Evolutionary conservation across 1,284 basidiomycete species (phyloP), one percentile per base, ranked within the genome.

Genomic region (Trichosporon asahii): DNA sequence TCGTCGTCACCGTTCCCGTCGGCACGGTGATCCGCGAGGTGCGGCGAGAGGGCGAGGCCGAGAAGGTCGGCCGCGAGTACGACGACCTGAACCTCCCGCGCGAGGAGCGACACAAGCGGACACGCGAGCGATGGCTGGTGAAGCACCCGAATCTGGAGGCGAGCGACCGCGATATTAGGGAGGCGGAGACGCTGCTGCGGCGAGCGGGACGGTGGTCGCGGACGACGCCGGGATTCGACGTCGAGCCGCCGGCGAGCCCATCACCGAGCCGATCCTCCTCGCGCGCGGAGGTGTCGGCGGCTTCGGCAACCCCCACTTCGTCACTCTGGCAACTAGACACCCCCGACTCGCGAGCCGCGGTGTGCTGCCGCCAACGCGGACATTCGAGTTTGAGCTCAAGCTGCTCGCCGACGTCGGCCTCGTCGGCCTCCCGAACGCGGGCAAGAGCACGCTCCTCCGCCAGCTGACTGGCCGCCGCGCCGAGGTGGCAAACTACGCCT

Each of bases 351-450:
- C 91, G 0, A 90, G 90, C 3, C 87, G 90, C 29, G 96, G 97
- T 0, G 86, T 88, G 7, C 87, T 89, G 3, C 96, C 96, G 7
- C 91, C 95, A 75, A 88, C 89, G 8, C 84, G 95, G 72, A 91
- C 91, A 0, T 87, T 99, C 25, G 88, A 89, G 46, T 87, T 99
- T n/a, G 96, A 98, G 82, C 90, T 99, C 75, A 98, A 99, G 82
- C 88, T 95, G 6, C 86, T 96, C 1, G 94, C 95, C 0, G 96
- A 99, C 80, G 88, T 99, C 25, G 97, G 95, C 0, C 85, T 99
- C 12, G 95, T 99, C 3, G 97, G 73, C 4, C 89, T 98, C 83
- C 97, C 97, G 1, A 99, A 99, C 77, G 94, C 93, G 0, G 87
- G 87, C 21, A 88, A 88, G 76, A 86, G 91, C 79, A 99, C 96